These are phyloP conservation scores for Cercospora zeina DNA, from an alignment of 2,329 filamentous ascomycete species.

Conservation along the genomic window DNA sequence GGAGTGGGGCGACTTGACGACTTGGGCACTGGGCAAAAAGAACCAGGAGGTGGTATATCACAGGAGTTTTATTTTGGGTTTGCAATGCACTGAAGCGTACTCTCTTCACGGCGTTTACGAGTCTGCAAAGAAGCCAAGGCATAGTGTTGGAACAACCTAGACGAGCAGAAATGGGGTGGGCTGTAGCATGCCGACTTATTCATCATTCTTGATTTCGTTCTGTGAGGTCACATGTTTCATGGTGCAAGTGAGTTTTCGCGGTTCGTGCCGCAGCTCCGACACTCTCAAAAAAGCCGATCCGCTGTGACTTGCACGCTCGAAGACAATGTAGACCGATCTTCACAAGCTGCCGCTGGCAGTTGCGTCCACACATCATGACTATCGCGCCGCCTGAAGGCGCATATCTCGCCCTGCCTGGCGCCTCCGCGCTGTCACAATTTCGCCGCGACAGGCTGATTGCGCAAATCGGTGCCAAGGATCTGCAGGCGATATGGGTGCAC, in stretches of 20 bases:
- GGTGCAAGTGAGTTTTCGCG: constrained; percentile 1
- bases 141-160: constrained; percentile 31
- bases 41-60: constrained; percentile 4
- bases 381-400: constrained; percentile 14
- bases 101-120: constrained; percentile 8
- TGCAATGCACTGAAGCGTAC: constrained; percentile 14
- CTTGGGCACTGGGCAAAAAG: neutral
- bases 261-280: constrained; percentile 9
- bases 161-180: constrained; percentile 25
- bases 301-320: neutral
- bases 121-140: constrained; percentile 24
- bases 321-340: constrained; percentile 13
- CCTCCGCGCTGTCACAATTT: constrained; percentile 57
- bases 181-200: neutral
- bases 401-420: constrained; percentile 53
- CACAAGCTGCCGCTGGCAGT: constrained; percentile 26
- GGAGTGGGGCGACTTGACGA: constrained; percentile 23
- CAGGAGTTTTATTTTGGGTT: constrained; percentile 8
- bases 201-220: neutral
- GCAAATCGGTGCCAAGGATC: constrained; percentile 49
- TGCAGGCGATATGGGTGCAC: constrained; percentile 55
- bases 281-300: constrained; percentile 11
- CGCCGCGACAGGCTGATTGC: constrained; percentile 49
- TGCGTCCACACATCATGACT: constrained; percentile 15
- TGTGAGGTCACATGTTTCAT: constrained; percentile 12